Base-by-base conservation (phyloP, 495 filamentous ascomycete genomes). In the Umbilicaria muhlenbergii region DNA sequence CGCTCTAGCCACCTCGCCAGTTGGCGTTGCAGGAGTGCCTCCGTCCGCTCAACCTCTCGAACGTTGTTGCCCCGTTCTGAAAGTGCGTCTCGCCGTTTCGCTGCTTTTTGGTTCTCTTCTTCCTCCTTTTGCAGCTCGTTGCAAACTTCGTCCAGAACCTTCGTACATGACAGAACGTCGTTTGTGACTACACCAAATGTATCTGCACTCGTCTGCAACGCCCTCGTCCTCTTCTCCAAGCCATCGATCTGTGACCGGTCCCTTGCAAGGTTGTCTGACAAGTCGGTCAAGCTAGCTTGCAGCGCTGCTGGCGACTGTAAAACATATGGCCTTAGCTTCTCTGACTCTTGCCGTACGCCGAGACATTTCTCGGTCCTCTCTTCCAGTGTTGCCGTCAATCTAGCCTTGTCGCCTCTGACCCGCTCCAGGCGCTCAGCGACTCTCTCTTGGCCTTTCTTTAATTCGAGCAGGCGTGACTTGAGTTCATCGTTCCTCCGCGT, bases 151-250 rank as follows among this genome's bases (percentile, higher is more conserved):
- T 92, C 83, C 2, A 98, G 77, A 21, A 95, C 69, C 55, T 86
- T 88, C 39, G 83, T 83, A 50, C 86, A 92, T 0, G 80, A 78
- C 5, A 77, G 72, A 11, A 96, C 85, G 53, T 96, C 89, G 32
- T 80, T 73, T 7, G 77, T 65, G 8, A 95, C 84, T 1, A 89
- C 77, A 4, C 73, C 70, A 52, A 95, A 96, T 1, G 86, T 86
- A 60, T 95, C 88, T 5, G 79, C 78, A 15, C 81, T 87, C 3
- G 87, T 94, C 55, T 95, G 87, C n/a, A 98, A 67, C 4, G 87
- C 91, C 34, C 92, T 72, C 11, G 80, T 75, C 32, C 87, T 74
- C 43, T 83, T 78, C 56, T 96, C 92, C 41, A 95, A 75, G 2
- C 74, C 66, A 56, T 98, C 91, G 44, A 92, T 91, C 32, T 82